Base-by-base conservation (phyloP, 768 basidiomycete genomes). In the Leccinellum albellum region DNA sequence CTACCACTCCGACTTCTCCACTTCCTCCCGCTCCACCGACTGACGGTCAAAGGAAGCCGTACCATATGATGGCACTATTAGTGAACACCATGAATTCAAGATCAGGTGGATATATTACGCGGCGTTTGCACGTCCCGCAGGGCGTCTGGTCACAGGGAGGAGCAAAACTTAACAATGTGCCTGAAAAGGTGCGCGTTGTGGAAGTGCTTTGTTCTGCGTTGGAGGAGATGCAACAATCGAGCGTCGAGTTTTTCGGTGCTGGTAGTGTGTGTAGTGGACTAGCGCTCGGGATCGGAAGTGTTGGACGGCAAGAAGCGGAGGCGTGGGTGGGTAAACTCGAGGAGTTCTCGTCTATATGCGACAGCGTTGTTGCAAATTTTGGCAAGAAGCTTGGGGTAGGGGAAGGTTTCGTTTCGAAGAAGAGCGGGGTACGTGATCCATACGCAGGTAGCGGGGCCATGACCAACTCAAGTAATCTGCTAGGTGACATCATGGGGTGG, bases 121-220 rank as follows among this genome's bases (percentile, higher is more conserved):
- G 86, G 47, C 82, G 88, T 47, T 73, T 96, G 62, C 93, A 94
- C 71, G 89, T 96, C 28, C 92, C 94, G 14, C 84, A 84, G 54
- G 90, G 91, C 66, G 88, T 94, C 23, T 96, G 94, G 94, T 89
- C 90, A 45, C 89, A 92, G 68, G 88, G 89, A 28, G 92, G 93
- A 42, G 90, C 88, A 29, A 94, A 94, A 70, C 80, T 97, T 50
- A 76, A 78, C 33, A 93, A 90, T 66, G 67, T 94, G 32, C 81
- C 85, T 50, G 91, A 94, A 64, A 95, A 97, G 74, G 84, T 94
- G 44, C 85, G 89, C 37, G 89, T 91, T 53, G 85, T 96, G 40
- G 86, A 87, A 56, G 84, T 92, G 51, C 75, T 96, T 23, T 84
- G 83, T 61, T 82, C 83, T 28, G 91, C 90, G 28, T 76, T 95